A percentile compares a stretch with the other conserved stretches of the same genome.
Conservation (phyloP, 768 basidiomycete species). For the Agrocybe praecox region DNA sequence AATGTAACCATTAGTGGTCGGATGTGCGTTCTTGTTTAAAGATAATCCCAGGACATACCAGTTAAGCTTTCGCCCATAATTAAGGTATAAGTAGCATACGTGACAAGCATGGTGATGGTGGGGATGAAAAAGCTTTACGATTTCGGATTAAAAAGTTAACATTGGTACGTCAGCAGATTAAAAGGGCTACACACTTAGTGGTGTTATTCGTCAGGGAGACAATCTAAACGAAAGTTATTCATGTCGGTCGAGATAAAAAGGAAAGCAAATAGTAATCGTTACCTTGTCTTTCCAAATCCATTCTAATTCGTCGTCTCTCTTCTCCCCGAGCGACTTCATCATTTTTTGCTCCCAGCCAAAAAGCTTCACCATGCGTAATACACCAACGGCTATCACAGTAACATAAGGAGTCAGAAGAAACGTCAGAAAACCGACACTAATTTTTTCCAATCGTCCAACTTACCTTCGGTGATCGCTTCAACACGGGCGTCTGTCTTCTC, state of each 20-base stretch:
- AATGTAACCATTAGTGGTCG: not conserved
- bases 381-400: conserved; percentile 45
- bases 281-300: conserved; percentile 51
- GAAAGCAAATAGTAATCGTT: not conserved
- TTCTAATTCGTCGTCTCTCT: conserved; percentile 62
- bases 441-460: not conserved
- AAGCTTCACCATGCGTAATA: conserved; percentile 72
- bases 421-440: no score
- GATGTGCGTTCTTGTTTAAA: not conserved
- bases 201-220: conserved; percentile 13
- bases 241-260: not conserved
- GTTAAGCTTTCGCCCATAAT: conserved; percentile 25
- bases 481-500: conserved; percentile 60
- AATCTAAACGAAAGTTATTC: not conserved
- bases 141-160: not conserved
- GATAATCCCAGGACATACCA: conserved; percentile 9
- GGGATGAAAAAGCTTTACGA: conserved; percentile 59
- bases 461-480: conserved; percentile 61
- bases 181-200: conserved; percentile 9
- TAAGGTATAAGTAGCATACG: conserved; percentile 60
- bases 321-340: conserved; percentile 48
- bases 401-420: no score
- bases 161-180: not conserved
- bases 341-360: conserved; percentile 71
- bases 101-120: conserved; percentile 66